Percentiles rank a stretch among this genome's conserved stretches.
These are phyloP conservation scores for Saccharum hybrid DNA, from an alignment of 202 grass and related monocot genomes.

Conservation along the genomic window DNA sequence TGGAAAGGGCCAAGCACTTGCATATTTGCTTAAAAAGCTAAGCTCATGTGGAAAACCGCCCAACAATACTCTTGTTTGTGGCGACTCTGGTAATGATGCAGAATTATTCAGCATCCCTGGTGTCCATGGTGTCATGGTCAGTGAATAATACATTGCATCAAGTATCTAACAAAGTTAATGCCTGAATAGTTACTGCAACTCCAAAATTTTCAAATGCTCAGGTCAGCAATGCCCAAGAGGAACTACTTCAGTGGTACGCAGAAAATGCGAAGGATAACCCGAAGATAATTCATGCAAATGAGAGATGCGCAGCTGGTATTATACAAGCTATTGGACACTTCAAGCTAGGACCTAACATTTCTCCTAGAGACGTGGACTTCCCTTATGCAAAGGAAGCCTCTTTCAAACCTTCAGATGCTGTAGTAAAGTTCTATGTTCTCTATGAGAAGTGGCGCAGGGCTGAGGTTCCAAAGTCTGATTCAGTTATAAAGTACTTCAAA, in stretches of 20 bases:
- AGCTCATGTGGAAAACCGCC: slow-evolving; percentile 75
- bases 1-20: slow-evolving; percentile 94
- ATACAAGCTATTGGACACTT: slow-evolving; percentile 91
- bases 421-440: slow-evolving; percentile 83
- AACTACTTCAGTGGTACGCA: slow-evolving; percentile 85
- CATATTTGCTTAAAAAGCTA: slow-evolving; percentile 92
- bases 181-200: slow-evolving; percentile 36
- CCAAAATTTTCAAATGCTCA: slow-evolving; percentile 50
- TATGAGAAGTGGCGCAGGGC: slow-evolving; percentile 85
- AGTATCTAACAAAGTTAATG: slow-evolving; percentile 24
- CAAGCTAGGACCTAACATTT: slow-evolving; percentile 73
- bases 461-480: slow-evolving; percentile 68
- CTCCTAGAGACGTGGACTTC: slow-evolving; percentile 76
- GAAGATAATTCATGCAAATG: slow-evolving; percentile 81
- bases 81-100: slow-evolving; percentile 95
- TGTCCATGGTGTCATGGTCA: slow-evolving; percentile 95
- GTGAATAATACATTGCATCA: slow-evolving; percentile 42
- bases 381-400: slow-evolving; percentile 57
- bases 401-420: slow-evolving; percentile 54
- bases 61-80: slow-evolving; percentile 89
- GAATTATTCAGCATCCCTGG: slow-evolving; percentile 94
- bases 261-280: slow-evolving; percentile 74
- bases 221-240: slow-evolving; percentile 93
- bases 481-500: slow-evolving; percentile 65
- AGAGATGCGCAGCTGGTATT: slow-evolving; percentile 91